Base-by-base conservation (phyloP, 2,329 filamentous ascomycete genomes). In the Aspergillus awamori region DNA sequence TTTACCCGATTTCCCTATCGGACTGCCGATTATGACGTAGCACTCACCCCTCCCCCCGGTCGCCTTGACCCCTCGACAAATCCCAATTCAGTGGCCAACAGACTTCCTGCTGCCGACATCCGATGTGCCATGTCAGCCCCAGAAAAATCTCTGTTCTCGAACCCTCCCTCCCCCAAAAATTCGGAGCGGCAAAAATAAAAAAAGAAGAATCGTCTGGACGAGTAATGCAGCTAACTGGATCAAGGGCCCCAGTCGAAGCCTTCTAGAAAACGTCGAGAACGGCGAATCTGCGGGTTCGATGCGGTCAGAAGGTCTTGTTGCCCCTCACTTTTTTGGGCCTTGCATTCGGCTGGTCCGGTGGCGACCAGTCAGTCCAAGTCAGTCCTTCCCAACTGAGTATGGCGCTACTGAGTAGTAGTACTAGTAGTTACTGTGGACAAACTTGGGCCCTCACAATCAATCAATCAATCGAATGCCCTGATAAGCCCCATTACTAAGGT, bases 211-310 rank as follows among this genome's bases (percentile, higher is more conserved):
- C 66, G 11, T 36, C 33, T 36, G 33, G 33, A 58, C 24, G 36
- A 36, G 11, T 20, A 51, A 60, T 65, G 67, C 67, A 65, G 59
- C 65, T 64, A 55, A 38, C 45, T 59, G 20, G 39, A 10, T 8
- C 49, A 17, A 36, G n/a, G 30, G 65, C 65, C 62, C 67, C 67
- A 66, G 57, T 62, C 59, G 61, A 61, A 68, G 60, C 51, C 66
- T 75, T 75, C 73, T 74, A 74, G 73, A 75, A 75, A 65, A 71
- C 68, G 57, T 71, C 71, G 63, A 71, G 72, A 75, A 75, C 64
- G 66, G 62, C 56, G 58, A 56, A 52, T 58, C 57, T 58, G 54
- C 58, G 55, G 55, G 47, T 59, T 63, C 54, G 54, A 60, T 58
- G 61, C 62, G 61, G 57, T 47, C 28, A 43, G 53, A 28, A 39